These are phyloP conservation scores for Odontarrhena argentea DNA, from an alignment of 345 rosid genomes.

Conservation along the genomic window DNA sequence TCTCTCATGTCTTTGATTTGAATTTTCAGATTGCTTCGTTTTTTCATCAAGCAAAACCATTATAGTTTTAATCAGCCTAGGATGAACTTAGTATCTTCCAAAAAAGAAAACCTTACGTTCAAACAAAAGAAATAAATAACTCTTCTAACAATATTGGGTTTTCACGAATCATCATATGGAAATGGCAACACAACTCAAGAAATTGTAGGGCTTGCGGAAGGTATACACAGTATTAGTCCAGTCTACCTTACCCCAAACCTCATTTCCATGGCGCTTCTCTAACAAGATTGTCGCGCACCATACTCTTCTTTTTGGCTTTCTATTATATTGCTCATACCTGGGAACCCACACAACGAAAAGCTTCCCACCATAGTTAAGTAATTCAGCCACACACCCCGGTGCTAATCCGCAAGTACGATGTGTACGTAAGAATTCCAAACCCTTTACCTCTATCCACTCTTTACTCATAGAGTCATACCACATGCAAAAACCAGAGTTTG, in stretches of 20 bases:
- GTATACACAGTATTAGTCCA: background rate
- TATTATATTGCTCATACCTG: background rate
- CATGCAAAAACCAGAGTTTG: background rate
- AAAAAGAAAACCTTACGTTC: too few relatives aligned
- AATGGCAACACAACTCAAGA: background rate
- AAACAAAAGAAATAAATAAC: too few relatives aligned
- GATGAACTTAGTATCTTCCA: too few relatives aligned
- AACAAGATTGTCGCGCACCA: background rate
- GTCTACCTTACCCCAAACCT: background rate
- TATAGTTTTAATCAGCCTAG: too few relatives aligned
- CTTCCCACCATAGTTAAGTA: background rate
- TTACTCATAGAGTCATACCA: background rate
- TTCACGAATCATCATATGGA: background rate
- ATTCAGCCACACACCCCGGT: background rate
- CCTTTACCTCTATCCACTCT: constrained; percentile 3
- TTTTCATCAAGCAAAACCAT: too few relatives aligned
- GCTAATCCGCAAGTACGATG: background rate
- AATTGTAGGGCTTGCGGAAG: too few relatives aligned
- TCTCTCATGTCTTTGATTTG: too few relatives aligned
- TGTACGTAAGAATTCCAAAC: background rate
- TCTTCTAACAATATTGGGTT: too few relatives aligned
- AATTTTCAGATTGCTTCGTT: too few relatives aligned
- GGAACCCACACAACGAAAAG: constrained; percentile 12
- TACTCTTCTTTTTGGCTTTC: background rate
- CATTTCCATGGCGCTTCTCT: constrained; percentile 7